Percentiles rank a stretch among this genome's conserved stretches.
Conservation (phyloP, 2,329 filamentous ascomycete species). For the Ophiostoma pallidulum region DNA sequence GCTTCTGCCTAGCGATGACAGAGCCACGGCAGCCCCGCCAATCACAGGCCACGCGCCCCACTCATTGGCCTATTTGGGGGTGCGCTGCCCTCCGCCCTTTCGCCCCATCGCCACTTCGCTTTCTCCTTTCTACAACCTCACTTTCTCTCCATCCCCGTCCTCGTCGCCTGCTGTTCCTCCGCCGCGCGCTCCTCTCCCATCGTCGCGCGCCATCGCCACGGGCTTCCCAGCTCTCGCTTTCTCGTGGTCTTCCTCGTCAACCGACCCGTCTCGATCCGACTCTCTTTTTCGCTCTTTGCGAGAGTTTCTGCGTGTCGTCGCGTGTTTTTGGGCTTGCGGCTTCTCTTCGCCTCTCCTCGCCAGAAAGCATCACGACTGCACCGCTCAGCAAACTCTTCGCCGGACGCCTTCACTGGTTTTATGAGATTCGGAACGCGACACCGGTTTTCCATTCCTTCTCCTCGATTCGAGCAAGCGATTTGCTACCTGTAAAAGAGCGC, state of each 20-base stretch:
- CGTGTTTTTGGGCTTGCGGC: not conserved
- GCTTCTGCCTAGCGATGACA: conserved; percentile 7
- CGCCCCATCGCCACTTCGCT: not conserved
- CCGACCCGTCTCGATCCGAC: not conserved
- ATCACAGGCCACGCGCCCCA: not conserved
- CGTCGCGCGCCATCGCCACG: not conserved
- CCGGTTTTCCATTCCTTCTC: no score
- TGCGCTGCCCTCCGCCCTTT: not conserved
- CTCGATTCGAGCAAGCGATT: not conserved
- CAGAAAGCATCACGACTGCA: no score
- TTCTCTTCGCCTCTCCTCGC: not conserved
- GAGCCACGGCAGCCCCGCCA: not conserved
- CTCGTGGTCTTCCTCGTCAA: not conserved
- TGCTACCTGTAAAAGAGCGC: no score
- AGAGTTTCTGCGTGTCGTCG: not conserved
- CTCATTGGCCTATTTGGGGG: conserved; percentile 3
- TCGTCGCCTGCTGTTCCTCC: not conserved
- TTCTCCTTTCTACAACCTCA: conserved; percentile 1
- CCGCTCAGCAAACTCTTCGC: not conserved
- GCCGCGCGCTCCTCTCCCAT: no score
- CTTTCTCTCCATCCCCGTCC: not conserved
- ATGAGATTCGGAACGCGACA: conserved; percentile 28
- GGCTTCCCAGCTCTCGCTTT: not conserved
- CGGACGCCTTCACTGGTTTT: conserved; percentile 59
- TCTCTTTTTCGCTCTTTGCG: conserved; percentile 3